These are phyloP conservation scores for Rhytidhysteron rufulum DNA, from an alignment of 2,329 filamentous ascomycete genomes.

Conservation along the genomic window DNA sequence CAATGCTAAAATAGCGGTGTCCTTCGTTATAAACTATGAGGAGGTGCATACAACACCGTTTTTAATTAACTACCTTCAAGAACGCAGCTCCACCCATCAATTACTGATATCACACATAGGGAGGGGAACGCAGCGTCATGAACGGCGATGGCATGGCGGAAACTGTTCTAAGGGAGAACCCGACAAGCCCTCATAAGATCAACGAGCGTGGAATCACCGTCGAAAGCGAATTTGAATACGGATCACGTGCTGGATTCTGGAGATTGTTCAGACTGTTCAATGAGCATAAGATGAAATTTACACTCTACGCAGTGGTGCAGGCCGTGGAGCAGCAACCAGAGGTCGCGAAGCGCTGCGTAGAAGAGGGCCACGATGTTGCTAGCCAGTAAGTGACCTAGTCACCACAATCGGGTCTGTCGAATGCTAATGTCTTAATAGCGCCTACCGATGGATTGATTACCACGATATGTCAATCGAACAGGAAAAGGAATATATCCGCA, in stretches of 20 bases:
- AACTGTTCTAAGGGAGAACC: slow-evolving; percentile 35
- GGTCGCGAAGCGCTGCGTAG: slow-evolving; percentile 46
- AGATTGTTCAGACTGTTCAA: slow-evolving; percentile 49
- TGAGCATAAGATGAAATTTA: slow-evolving; percentile 47
- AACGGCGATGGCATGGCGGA: slow-evolving; percentile 31
- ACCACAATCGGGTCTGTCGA: background rate
- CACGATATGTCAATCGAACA: slow-evolving; percentile 44
- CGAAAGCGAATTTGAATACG: slow-evolving; percentile 52
- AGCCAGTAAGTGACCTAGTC: slow-evolving; percentile 31
- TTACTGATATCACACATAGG: too few species aligned
- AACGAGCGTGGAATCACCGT: slow-evolving; percentile 45
- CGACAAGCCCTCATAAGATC: slow-evolving; percentile 25
- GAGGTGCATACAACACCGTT: too few species aligned
- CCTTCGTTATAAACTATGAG: slow-evolving; percentile 39
- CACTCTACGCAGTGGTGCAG: slow-evolving; percentile 48
- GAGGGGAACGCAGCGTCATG: slow-evolving; percentile 29
- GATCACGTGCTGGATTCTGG: slow-evolving; percentile 49
- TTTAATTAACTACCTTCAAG: too few species aligned
- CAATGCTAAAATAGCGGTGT: slow-evolving; percentile 34
- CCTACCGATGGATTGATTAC: slow-evolving; percentile 52
- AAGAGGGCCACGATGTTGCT: slow-evolving; percentile 50
- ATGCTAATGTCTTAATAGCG: slow-evolving; percentile 12
- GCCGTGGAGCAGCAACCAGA: slow-evolving; percentile 48
- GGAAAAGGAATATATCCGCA: slow-evolving; percentile 47
- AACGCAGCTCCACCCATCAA: too few species aligned